phyloP scores from a whole-genome alignment of 495 filamentous ascomycete genomes.

The Achaetomiella virescens region DNA sequence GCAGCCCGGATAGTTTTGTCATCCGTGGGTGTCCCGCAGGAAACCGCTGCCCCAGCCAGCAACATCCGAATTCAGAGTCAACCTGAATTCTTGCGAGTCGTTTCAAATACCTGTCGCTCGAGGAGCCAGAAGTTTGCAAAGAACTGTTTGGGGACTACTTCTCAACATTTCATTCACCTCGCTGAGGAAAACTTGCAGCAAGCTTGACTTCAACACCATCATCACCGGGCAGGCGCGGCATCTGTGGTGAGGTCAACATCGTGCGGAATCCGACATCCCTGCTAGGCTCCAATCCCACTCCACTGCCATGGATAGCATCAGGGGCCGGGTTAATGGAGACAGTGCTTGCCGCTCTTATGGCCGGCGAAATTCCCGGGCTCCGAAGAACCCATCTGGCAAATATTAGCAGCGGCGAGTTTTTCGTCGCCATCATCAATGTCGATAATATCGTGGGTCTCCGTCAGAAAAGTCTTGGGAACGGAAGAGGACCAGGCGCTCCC shows the following conservation, averaged over 20 bases:
- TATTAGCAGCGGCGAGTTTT: no score
- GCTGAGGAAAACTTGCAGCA: background rate
- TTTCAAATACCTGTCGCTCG: no score
- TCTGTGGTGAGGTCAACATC: background rate
- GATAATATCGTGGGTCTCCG: no score
- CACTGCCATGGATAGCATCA: background rate
- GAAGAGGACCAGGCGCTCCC: background rate
- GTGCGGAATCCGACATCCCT: background rate
- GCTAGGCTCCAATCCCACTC: background rate
- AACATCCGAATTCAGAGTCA: background rate
- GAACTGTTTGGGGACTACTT: no score
- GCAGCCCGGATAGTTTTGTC: background rate
- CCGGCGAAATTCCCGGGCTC: no score
- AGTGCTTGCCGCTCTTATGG: background rate
- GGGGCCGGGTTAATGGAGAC: background rate
- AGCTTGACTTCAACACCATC: background rate
- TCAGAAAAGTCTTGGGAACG: background rate
- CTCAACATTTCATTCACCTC: no score
- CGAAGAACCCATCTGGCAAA: no score
- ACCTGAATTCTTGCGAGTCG: background rate
- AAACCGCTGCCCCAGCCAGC: background rate
- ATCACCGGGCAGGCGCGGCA: constrained; percentile 4
- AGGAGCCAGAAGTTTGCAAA: no score
- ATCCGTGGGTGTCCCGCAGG: background rate
- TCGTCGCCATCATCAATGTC: no score